phyloP scores from a whole-genome alignment of 2,329 filamentous ascomycete species.

The Lecanoromycetidae sp. region DNA sequence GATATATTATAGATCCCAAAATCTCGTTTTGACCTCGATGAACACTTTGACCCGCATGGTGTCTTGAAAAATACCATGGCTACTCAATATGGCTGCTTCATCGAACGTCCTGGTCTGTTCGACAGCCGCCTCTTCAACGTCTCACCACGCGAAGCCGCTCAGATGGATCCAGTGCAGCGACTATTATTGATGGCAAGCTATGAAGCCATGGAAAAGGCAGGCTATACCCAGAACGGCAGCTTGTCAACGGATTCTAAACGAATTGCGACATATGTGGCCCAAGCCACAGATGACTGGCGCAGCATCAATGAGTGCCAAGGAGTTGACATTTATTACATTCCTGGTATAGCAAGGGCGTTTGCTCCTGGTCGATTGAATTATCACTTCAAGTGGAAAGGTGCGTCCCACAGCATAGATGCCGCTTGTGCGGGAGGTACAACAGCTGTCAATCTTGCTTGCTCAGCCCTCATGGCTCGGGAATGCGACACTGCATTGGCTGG shows the following conservation, averaged over 20 bases:
- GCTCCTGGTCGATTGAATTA: slow-evolving; percentile 39
- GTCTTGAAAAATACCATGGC: slow-evolving; percentile 58
- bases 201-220: slow-evolving; percentile 61
- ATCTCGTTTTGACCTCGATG: slow-evolving; percentile 55
- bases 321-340: slow-evolving; percentile 44
- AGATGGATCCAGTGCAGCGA: slow-evolving; percentile 62
- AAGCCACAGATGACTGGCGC: slow-evolving; percentile 56
- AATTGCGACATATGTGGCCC: slow-evolving; percentile 55
- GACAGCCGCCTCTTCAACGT: slow-evolving; percentile 66
- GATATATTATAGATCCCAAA: slow-evolving; percentile 30
- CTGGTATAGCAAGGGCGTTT: slow-evolving; percentile 40
- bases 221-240: slow-evolving; percentile 55
- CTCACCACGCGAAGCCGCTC: slow-evolving; percentile 58
- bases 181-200: slow-evolving; percentile 57
- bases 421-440: slow-evolving; percentile 28
- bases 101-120: slow-evolving; percentile 56
- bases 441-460: slow-evolving; percentile 13
- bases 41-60: slow-evolving; percentile 52
- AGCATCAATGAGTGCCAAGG: slow-evolving; percentile 57
- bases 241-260: slow-evolving; percentile 44
- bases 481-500: slow-evolving; percentile 16
- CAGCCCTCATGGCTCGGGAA: slow-evolving; percentile 14
- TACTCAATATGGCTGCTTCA: slow-evolving; percentile 56
- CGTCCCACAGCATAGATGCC: slow-evolving; percentile 30
- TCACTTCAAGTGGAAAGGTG: slow-evolving; percentile 31